Conservation (phyloP, 768 basidiomycete genomes). For the Phaffia tasmanica region DNA sequence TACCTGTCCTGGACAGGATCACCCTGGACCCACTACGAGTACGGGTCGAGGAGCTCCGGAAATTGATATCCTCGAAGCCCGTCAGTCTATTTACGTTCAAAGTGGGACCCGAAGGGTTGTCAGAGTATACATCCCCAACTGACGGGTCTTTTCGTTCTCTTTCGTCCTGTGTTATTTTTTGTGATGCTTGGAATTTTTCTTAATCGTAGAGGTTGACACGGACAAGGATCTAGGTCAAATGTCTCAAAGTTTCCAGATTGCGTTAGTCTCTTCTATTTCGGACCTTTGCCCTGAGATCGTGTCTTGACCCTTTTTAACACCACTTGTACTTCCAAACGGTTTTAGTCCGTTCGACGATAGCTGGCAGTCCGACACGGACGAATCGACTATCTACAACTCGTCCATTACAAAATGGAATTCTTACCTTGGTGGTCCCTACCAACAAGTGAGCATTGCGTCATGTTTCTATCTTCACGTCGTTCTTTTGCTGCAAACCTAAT, state of each 20-base stretch:
- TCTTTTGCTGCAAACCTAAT: neutral
- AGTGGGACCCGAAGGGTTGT: too few species aligned
- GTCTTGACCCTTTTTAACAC: neutral
- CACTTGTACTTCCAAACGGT: neutral
- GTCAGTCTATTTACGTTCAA: neutral
- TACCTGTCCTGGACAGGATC: conserved; percentile 72
- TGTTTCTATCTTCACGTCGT: neutral
- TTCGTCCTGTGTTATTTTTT: neutral
- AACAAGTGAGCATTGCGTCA: conserved; percentile 1
- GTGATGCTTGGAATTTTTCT: neutral
- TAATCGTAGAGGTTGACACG: conserved; percentile 44
- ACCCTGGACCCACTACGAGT: conserved; percentile 66
- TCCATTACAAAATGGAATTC: conserved; percentile 49
- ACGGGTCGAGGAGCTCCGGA: conserved; percentile 72
- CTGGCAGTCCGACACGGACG: conserved; percentile 52
- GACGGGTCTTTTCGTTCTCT: neutral
- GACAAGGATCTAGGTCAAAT: conserved; percentile 49
- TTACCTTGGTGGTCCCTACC: conserved; percentile 50
- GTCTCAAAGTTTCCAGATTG: conserved; percentile 63
- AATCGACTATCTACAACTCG: conserved; percentile 48
- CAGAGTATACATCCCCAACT: neutral
- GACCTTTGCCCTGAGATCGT: neutral
- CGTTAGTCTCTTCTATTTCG: conserved; percentile 23
- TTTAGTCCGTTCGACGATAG: conserved; percentile 54
- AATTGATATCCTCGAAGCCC: conserved; percentile 83